A percentile compares a stretch with the other conserved stretches of the same genome.
Evolutionary conservation across 768 basidiomycete genomes (phyloP).

Genomic region (Scleroderma citrinum): DNA sequence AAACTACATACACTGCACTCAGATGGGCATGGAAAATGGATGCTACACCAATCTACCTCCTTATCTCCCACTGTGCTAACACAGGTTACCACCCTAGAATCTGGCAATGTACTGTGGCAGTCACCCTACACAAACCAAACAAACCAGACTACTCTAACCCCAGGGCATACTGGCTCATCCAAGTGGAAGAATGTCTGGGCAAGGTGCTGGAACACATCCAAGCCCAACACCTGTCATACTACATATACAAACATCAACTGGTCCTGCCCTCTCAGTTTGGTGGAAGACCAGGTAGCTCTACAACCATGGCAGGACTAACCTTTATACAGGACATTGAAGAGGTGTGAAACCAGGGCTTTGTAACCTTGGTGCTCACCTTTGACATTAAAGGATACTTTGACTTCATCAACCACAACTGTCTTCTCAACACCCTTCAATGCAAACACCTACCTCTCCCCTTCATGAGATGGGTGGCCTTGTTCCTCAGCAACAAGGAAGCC

Average conservation of each 20-base stretch:
- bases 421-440: neutral
- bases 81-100: neutral
- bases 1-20: neutral
- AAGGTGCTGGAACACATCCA: conserved; percentile 28
- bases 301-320: neutral
- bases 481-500: neutral
- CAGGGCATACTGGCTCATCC: conserved; percentile 30
- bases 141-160: conserved; percentile 33
- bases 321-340: neutral
- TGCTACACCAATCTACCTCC: neutral
- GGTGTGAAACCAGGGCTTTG: neutral
- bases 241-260: conserved; percentile 18
- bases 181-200: conserved; percentile 30
- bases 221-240: conserved; percentile 17
- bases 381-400: conserved; percentile 20
- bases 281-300: conserved; percentile 7
- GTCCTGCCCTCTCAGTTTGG: conserved; percentile 27
- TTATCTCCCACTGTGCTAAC: neutral
- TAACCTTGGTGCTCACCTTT: conserved; percentile 10
- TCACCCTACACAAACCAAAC: conserved; percentile 29
- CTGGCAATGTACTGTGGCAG: conserved; percentile 25
- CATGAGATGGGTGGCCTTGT: neutral
- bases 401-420: conserved; percentile 13
- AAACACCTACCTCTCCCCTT: neutral
- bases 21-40: neutral